Conservation (phyloP, 2,329 filamentous ascomycete genomes). For the Stagonosporopsis tanaceti region DNA sequence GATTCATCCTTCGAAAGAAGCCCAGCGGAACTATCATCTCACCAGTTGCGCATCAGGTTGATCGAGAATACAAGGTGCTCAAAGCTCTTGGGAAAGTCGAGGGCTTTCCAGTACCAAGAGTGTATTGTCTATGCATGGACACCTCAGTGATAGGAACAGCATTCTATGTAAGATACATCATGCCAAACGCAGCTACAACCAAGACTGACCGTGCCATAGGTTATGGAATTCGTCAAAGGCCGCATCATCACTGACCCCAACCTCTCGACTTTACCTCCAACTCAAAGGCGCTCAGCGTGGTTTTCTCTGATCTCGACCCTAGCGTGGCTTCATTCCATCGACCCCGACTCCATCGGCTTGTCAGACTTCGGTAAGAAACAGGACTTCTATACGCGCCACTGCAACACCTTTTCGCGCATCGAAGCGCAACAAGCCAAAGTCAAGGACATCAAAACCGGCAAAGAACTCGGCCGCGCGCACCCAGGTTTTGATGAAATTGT, state of each 20-base stretch:
- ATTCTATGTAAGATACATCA: constrained; percentile 68
- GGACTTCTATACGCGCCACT: constrained; percentile 86
- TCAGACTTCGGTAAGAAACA: constrained; percentile 73
- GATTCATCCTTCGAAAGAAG: constrained; percentile 94
- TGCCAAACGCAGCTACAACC: neutral
- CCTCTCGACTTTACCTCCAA: constrained; percentile 71
- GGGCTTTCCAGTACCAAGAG: constrained; percentile 85
- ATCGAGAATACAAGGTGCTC: constrained; percentile 91
- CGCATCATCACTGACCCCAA: constrained; percentile 89
- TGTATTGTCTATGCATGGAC: constrained; percentile 87
- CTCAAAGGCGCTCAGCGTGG: constrained; percentile 63
- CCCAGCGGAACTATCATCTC: constrained; percentile 90
- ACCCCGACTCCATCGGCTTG: constrained; percentile 72
- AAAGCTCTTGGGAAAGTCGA: constrained; percentile 75
- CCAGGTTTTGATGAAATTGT: constrained; percentile 83
- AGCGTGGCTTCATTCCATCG: constrained; percentile 81
- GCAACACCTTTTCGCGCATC: constrained; percentile 81
- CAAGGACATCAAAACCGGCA: constrained; percentile 72
- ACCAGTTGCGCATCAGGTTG: constrained; percentile 92
- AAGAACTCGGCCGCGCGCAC: constrained; percentile 73
- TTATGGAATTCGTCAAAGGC: constrained; percentile 94
- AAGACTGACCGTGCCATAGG: constrained; percentile 39
- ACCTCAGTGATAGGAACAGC: constrained; percentile 78
- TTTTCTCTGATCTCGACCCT: constrained; percentile 74
- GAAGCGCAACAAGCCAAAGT: constrained; percentile 78